A percentile compares a stretch with the other conserved stretches of the same genome.
These are phyloP conservation scores for Adansonia digitata DNA, from an alignment of 345 rosid species.

Conservation along the genomic window DNA sequence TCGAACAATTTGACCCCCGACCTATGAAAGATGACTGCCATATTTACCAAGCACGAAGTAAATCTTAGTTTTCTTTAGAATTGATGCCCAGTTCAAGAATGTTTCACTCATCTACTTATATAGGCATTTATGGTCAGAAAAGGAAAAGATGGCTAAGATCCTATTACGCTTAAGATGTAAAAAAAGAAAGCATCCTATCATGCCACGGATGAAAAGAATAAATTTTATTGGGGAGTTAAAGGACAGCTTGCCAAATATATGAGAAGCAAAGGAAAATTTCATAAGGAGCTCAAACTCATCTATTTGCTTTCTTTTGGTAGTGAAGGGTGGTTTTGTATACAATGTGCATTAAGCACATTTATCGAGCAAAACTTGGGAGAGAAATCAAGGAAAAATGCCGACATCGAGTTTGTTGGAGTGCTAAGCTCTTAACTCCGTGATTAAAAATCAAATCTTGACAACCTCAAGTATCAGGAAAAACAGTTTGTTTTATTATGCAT, in stretches of 20 bases:
- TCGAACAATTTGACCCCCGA: slow-evolving; percentile 43
- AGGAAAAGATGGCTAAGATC: background rate
- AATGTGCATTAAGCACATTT: background rate
- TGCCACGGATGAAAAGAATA: background rate
- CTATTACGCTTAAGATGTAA: background rate
- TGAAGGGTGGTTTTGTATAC: background rate
- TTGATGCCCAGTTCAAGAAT: background rate
- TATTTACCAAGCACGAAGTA: slow-evolving; percentile 16
- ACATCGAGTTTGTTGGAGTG: too few species aligned
- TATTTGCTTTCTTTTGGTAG: background rate
- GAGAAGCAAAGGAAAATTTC: background rate
- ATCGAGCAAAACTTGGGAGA: background rate
- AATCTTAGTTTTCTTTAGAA: background rate
- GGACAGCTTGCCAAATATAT: background rate
- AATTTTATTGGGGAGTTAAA: background rate
- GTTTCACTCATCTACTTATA: background rate
- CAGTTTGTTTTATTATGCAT: background rate
- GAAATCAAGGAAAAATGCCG: background rate
- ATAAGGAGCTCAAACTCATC: background rate
- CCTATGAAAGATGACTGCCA: slow-evolving; percentile 86
- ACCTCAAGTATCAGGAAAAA: too few species aligned
- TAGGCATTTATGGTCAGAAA: background rate
- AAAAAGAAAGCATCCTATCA: background rate
- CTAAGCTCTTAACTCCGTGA: too few species aligned
- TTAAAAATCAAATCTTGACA: too few species aligned